A percentile compares a stretch with the other conserved stretches of the same genome.
phyloP scores from a whole-genome alignment of 2,329 filamentous ascomycete species.

The Aspergillus thermomutatus region DNA sequence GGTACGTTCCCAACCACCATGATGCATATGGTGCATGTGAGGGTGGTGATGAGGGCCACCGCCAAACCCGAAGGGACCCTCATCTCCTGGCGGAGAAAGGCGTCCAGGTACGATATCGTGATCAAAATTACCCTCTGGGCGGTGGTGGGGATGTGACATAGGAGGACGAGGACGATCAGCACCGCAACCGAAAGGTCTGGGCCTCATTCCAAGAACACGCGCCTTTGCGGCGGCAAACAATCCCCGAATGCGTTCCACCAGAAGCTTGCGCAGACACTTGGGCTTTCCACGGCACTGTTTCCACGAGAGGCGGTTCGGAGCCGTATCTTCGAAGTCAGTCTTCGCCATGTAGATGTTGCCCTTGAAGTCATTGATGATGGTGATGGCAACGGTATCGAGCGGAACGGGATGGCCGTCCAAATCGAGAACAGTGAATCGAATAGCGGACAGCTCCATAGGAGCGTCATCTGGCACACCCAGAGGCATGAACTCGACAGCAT shows the following conservation, averaged over 20 bases:
- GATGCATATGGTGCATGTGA: slow-evolving; percentile 27
- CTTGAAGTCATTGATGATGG: slow-evolving; percentile 33
- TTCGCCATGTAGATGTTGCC: slow-evolving; percentile 38
- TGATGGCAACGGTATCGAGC: slow-evolving; percentile 42
- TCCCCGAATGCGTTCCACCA: slow-evolving; percentile 38
- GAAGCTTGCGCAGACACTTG: slow-evolving; percentile 36
- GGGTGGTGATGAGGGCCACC: slow-evolving; percentile 28
- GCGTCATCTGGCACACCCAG: slow-evolving; percentile 26
- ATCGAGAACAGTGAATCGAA: slow-evolving; percentile 46
- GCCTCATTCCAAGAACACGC: slow-evolving; percentile 30
- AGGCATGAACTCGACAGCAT: slow-evolving; percentile 41
- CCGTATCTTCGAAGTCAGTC: slow-evolving; percentile 36
- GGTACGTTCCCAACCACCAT: slow-evolving; percentile 37
- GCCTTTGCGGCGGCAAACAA: slow-evolving; percentile 38
- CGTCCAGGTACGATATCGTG: neutral
- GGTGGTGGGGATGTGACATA: slow-evolving; percentile 9
- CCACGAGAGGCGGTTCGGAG: slow-evolving; percentile 38
- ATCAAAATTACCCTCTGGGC: slow-evolving; percentile 4
- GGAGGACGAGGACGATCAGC: slow-evolving; percentile 18
- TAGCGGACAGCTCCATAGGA: slow-evolving; percentile 32
- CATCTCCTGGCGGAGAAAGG: slow-evolving; percentile 10
- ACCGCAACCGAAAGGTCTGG: slow-evolving; percentile 29
- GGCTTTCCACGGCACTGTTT: slow-evolving; percentile 41
- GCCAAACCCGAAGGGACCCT: slow-evolving; percentile 13
- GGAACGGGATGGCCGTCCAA: slow-evolving; percentile 42